Base-by-base conservation (phyloP, 768 basidiomycete species). In the Rubroboletus pulcherrimus region DNA sequence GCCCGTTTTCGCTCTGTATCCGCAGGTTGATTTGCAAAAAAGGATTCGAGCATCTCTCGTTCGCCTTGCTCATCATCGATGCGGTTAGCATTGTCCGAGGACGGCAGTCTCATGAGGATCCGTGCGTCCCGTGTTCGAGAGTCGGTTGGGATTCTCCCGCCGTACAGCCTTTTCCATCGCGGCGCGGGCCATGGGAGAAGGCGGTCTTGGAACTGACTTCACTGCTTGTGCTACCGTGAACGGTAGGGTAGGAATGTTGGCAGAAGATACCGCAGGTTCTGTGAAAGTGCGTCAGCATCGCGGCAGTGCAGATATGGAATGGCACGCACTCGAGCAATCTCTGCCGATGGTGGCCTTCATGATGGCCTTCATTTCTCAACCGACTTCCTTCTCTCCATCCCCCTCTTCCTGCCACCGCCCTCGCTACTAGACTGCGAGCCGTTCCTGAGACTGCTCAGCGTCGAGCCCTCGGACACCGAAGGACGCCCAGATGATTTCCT, bases 321-420 rank as follows among this genome's bases (percentile, higher is more conserved):
- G 21, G 21, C 37, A 78, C 87, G 38, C 64, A 95, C 93, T 88
- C 9, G 87, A 81, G 68, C 95, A 98, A 69, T 98, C 97, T 53
- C 97, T 78, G 10, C 84, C 87, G 62, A 99, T 99, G 12, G 96
- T 98, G 3, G 96, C 93, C 70, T 98, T 99, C 93, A 98, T 98
- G 62, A 99, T 84, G 8, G 95, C 93, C 75, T 98, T 99, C 97
- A 98, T 21, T 54, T 62, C 43, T 71, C 67, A 3, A 62, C 40
- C 15, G 63, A 61, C 44, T 60, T 71, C 30, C 60, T 61, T 52
- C 66, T 70, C 51, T 63, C 58, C 41, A 46, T 40, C 44, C 65
- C 59, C 43, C 47, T 40, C 15, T 53, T 62, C 42, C 53, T 58
- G 45, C 61, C 55, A 39, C 63, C 65, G 7, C 40, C 19, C 33